Evolutionary conservation across 2,329 filamentous ascomycete species (phyloP).

Genomic region (Fusarium pseudonygamai): DNA sequence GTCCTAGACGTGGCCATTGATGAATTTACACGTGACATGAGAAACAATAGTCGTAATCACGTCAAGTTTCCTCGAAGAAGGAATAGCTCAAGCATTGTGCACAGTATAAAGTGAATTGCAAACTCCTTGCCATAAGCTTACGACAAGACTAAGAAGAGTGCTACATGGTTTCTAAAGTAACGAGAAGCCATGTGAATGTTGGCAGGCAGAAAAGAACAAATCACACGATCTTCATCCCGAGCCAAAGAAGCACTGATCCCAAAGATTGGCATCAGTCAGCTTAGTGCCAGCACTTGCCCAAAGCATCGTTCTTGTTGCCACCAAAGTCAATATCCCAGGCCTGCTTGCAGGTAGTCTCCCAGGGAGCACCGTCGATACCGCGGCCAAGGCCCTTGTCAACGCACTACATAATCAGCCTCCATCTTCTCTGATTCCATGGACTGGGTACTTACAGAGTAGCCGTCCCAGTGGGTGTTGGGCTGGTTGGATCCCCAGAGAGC

Average conservation of each 20-base stretch:
- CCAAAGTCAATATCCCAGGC: constrained; percentile 21
- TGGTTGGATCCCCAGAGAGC: constrained; percentile 18
- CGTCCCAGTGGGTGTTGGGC: constrained; percentile 13
- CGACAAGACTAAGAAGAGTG: neutral
- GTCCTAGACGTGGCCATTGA: too few species aligned
- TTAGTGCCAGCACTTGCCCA: constrained; percentile 31
- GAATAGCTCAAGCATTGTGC: too few species aligned
- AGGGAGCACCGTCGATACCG: constrained; percentile 22
- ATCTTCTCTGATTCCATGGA: fast-evolving
- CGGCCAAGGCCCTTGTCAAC: constrained; percentile 16
- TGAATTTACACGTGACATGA: too few species aligned
- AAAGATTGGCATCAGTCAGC: neutral
- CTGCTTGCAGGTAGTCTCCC: constrained; percentile 22
- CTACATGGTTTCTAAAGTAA: neutral
- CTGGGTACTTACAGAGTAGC: constrained; percentile 10
- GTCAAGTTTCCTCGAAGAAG: too few species aligned
- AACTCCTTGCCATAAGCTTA: neutral
- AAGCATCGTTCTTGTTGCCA: constrained; percentile 3
- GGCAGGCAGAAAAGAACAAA: neutral
- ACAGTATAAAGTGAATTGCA: neutral
- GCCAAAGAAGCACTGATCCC: neutral
- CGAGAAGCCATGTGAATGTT: neutral
- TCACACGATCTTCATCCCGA: neutral
- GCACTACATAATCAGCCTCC: constrained; percentile 4
- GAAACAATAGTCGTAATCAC: too few species aligned